phyloP scores from a whole-genome alignment of 768 basidiomycete species.

The Collybia sp. region DNA sequence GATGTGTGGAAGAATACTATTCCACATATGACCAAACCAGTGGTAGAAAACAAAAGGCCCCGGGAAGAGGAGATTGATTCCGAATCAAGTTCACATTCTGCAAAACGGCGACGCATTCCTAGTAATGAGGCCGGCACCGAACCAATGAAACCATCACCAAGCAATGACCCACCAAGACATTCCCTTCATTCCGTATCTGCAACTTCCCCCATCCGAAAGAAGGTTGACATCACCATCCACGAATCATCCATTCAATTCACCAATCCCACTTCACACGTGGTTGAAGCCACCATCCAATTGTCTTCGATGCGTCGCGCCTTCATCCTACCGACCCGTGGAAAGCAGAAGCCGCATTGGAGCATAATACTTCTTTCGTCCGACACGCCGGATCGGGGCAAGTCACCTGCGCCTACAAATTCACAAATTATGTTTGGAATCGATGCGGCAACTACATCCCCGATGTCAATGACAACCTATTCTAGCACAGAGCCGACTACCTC shows the following conservation, averaged over 20 bases:
- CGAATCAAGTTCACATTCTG: conserved; percentile 10
- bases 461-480: conserved; percentile 37
- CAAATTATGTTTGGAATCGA: conserved; percentile 74
- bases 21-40: conserved; percentile 17
- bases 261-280: conserved; percentile 40
- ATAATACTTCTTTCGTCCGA: conserved; percentile 59
- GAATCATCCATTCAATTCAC: conserved; percentile 45
- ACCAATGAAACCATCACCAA: conserved; percentile 9
- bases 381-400: conserved; percentile 38
- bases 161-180: conserved; percentile 42
- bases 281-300: conserved; percentile 49
- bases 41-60: conserved; percentile 25
- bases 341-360: conserved; percentile 69
- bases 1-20: conserved; percentile 21
- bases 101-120: conserved; percentile 30
- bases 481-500: conserved; percentile 18
- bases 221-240: conserved; percentile 61
- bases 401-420: conserved; percentile 29
- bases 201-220: conserved; percentile 75
- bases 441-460: conserved; percentile 40
- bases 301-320: conserved; percentile 55
- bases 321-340: conserved; percentile 70
- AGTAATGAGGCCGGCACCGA: conserved; percentile 9
- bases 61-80: conserved; percentile 25
- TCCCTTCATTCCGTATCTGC: conserved; percentile 62